Evolutionary conservation across 2,329 filamentous ascomycete species (phyloP).

Genomic region (Madurella fahalii): DNA sequence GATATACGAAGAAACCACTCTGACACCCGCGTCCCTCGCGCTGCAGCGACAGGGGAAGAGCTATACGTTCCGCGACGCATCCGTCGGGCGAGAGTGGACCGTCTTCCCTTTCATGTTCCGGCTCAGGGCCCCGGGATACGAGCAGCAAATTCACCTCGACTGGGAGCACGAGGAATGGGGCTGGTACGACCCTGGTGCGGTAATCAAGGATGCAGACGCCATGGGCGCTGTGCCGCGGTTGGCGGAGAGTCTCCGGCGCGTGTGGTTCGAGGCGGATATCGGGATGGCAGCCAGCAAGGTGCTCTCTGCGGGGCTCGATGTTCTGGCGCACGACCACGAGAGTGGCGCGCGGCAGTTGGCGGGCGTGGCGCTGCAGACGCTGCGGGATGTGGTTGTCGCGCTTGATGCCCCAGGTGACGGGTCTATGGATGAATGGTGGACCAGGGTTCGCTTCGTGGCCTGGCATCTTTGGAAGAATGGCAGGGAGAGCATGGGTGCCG

Average conservation of each 20-base stretch:
- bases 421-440: slow-evolving; percentile 48
- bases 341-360: slow-evolving; percentile 59
- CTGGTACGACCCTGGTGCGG: slow-evolving; percentile 52
- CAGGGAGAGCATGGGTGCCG: slow-evolving; percentile 61
- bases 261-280: slow-evolving; percentile 55
- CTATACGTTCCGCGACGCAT: slow-evolving; percentile 52
- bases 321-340: slow-evolving; percentile 52
- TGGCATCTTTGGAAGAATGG: slow-evolving; percentile 65
- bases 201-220: slow-evolving; percentile 44
- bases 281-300: slow-evolving; percentile 41
- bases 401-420: slow-evolving; percentile 27
- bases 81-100: slow-evolving; percentile 55
- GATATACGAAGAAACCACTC: slow-evolving; percentile 57
- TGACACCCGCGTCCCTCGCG: slow-evolving; percentile 44
- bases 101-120: slow-evolving; percentile 60
- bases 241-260: slow-evolving; percentile 53
- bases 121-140: slow-evolving; percentile 38
- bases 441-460: slow-evolving; percentile 48
- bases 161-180: slow-evolving; percentile 59
- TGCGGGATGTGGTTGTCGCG: slow-evolving; percentile 43
- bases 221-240: slow-evolving; percentile 55
- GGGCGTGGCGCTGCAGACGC: slow-evolving; percentile 44
- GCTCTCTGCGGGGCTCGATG: slow-evolving; percentile 44
- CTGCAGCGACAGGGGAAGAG: slow-evolving; percentile 55
- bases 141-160: slow-evolving; percentile 50